phyloP scores from a whole-genome alignment of 495 filamentous ascomycete species.

The Talaromyces wortmannii region DNA sequence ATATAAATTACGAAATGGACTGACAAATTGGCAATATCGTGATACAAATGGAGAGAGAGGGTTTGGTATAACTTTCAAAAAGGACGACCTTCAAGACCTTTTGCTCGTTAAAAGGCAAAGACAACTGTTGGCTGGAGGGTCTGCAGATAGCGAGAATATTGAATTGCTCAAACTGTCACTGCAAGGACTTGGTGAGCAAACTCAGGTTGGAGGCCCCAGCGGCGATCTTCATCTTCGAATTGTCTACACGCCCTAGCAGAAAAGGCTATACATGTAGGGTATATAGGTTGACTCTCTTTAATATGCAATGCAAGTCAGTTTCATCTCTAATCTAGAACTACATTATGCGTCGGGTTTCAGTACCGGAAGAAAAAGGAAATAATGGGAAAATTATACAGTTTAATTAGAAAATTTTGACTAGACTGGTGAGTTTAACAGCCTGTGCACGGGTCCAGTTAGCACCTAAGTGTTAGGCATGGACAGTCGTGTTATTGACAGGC shows the following conservation, averaged over 20 bases:
- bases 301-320: neutral
- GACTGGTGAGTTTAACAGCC: too few species aligned
- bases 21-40: neutral
- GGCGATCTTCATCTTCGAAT: conserved; percentile 9
- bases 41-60: neutral
- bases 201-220: neutral
- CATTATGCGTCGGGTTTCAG: too few species aligned
- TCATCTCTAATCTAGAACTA: neutral
- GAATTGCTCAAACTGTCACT: conserved; percentile 8
- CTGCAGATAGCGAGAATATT: neutral
- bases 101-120: conserved; percentile 1
- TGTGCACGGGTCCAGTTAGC: too few species aligned
- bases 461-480: too few species aligned
- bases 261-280: neutral
- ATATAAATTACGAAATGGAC: conserved; percentile 1
- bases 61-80: conserved; percentile 1
- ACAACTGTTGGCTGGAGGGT: neutral
- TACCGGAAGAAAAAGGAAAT: too few species aligned
- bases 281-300: neutral
- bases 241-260: conserved; percentile 9
- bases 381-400: too few species aligned
- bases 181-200: conserved; percentile 1
- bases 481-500: too few species aligned
- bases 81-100: conserved; percentile 3
- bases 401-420: too few species aligned